Conservation (phyloP, 2,329 filamentous ascomycete genomes). For the Fusarium torreyae region DNA sequence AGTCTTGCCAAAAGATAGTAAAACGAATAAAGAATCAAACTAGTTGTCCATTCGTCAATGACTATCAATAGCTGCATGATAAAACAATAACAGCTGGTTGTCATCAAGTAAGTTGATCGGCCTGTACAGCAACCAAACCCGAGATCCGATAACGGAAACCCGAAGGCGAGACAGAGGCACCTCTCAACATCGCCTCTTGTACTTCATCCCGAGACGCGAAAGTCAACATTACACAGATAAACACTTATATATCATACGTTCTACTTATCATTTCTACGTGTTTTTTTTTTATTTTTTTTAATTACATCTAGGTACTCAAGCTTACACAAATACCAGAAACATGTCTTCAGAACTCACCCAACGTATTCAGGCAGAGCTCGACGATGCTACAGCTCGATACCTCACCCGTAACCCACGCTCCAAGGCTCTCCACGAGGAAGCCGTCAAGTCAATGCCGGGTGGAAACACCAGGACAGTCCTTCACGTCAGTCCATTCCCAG, state of each 20-base stretch:
- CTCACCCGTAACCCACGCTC: constrained; percentile 57
- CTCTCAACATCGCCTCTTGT: background rate
- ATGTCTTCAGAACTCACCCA: constrained; percentile 42
- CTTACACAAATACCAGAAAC: background rate
- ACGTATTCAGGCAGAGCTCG: constrained; percentile 50
- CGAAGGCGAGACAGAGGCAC: constrained; percentile 11
- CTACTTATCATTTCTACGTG: background rate
- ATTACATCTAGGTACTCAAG: background rate
- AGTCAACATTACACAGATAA: background rate
- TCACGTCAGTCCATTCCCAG: constrained; percentile 61
- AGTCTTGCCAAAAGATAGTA: too few species aligned
- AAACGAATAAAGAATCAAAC: too few species aligned
- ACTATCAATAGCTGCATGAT: background rate
- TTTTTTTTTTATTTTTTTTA: background rate
- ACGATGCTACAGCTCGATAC: constrained; percentile 55
- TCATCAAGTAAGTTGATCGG: background rate
- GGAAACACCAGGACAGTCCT: constrained; percentile 64
- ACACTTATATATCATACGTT: background rate
- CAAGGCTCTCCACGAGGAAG: constrained; percentile 56
- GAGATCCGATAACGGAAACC: constrained; percentile 41
- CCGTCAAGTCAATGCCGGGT: constrained; percentile 58
- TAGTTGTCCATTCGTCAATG: too few species aligned
- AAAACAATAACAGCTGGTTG: background rate
- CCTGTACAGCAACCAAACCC: constrained; percentile 27
- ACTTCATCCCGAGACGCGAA: constrained; percentile 33